Evolutionary conservation across 2,329 filamentous ascomycete genomes (phyloP).

Genomic region (Penicillium sp.): DNA sequence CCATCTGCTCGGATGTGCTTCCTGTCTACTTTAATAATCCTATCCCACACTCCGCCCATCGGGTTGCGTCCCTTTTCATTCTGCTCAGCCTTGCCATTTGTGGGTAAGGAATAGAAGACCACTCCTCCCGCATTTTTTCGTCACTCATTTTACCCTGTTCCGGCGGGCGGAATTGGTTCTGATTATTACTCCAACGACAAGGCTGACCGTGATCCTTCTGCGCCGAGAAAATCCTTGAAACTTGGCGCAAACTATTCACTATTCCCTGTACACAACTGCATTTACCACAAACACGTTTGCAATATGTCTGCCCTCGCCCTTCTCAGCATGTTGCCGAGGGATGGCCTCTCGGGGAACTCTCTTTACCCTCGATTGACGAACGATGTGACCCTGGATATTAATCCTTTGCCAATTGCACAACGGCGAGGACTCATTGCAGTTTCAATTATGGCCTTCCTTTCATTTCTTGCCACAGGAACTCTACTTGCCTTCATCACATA

Average conservation of each 20-base stretch:
- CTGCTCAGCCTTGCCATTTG: neutral
- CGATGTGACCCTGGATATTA: conserved; percentile 29
- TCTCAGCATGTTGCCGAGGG: conserved; percentile 19
- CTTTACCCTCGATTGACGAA: conserved; percentile 28
- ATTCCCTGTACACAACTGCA: neutral
- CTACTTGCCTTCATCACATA: conserved; percentile 56
- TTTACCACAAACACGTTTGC: neutral
- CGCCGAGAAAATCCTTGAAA: neutral
- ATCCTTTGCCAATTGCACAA: conserved; percentile 39
- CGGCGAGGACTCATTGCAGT: conserved; percentile 53
- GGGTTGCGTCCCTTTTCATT: neutral
- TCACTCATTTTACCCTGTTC: neutral
- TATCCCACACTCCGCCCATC: conserved; percentile 6
- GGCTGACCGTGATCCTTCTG: neutral
- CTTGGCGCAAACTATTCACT: neutral
- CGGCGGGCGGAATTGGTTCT: neutral
- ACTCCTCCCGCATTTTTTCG: neutral
- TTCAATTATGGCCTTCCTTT: conserved; percentile 52
- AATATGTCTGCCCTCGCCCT: conserved; percentile 21
- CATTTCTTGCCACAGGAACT: conserved; percentile 48
- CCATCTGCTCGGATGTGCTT: conserved; percentile 7
- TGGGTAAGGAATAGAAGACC: neutral
- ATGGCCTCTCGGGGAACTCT: conserved; percentile 13
- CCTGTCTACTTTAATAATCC: conserved; percentile 14
- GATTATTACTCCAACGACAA: neutral